These are phyloP conservation scores for Plasmodium berghei DNA, from an alignment of 169 alveolate genomes.

Conservation along the genomic window DNA sequence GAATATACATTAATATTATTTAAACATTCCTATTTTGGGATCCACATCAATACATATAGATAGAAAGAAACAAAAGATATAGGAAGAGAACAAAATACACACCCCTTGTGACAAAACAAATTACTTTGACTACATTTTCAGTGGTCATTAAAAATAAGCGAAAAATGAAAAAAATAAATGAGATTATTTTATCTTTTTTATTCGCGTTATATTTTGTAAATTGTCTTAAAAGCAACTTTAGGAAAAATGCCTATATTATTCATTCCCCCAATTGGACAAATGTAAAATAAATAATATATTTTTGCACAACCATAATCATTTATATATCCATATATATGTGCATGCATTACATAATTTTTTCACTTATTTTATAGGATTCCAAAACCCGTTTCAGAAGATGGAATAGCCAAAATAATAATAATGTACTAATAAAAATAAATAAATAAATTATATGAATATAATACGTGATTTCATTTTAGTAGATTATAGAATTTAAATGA, in stretches of 20 bases:
- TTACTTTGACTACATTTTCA: no score
- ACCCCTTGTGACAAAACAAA: no score
- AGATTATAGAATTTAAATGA: no score
- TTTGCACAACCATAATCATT: not conserved
- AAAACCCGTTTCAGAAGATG: slow-evolving; percentile 66
- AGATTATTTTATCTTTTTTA: slow-evolving; percentile 30
- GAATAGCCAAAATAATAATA: slow-evolving; percentile 65
- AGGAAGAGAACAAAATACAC: no score
- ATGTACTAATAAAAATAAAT: slow-evolving; percentile 36
- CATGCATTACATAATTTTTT: not conserved
- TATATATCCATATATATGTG: not conserved
- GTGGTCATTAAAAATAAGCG: slow-evolving; percentile 2
- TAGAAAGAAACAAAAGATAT: no score
- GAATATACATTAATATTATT: no score
- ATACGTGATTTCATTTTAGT: no score
- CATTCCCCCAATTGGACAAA: slow-evolving; percentile 45
- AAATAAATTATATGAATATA: not conserved
- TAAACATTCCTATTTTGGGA: no score
- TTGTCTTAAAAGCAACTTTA: slow-evolving; percentile 57
- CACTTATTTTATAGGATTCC: slow-evolving; percentile 18
- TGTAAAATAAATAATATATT: slow-evolving; percentile 32
- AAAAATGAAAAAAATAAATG: slow-evolving; percentile 50
- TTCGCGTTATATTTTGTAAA: slow-evolving; percentile 29
- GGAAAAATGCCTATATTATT: slow-evolving; percentile 66
- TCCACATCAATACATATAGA: no score